phyloP scores from a whole-genome alignment of 2,329 filamentous ascomycete species.

The Penicillium sp. region DNA sequence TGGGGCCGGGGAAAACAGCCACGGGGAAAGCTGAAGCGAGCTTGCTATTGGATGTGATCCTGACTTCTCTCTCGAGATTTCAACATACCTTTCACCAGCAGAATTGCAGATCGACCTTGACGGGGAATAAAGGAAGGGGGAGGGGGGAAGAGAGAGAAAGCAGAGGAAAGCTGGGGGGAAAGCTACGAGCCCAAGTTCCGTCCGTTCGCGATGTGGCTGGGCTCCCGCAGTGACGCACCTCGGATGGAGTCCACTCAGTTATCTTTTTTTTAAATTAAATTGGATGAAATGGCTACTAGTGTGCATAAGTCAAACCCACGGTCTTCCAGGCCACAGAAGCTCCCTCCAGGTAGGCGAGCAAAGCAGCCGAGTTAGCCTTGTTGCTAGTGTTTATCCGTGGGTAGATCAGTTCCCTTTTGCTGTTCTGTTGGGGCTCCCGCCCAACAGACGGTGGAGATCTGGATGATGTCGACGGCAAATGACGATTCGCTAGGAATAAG shows the following conservation, averaged over 20 bases:
- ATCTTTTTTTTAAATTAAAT: constrained; percentile 1
- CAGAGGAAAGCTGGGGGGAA: constrained; percentile 8
- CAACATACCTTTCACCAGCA: not conserved
- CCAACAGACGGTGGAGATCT: constrained; percentile 25
- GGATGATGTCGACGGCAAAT: too few species aligned
- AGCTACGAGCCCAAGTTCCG: not conserved
- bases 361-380: not conserved
- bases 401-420: constrained; percentile 23
- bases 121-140: not conserved
- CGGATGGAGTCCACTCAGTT: constrained; percentile 19
- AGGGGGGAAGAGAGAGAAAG: constrained; percentile 10
- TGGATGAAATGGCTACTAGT: not conserved
- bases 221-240: constrained; percentile 18
- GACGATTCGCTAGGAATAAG: not conserved
- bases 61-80: not conserved
- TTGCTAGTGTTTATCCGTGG: constrained; percentile 11
- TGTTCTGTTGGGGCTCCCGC: constrained; percentile 33
- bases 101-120: not conserved
- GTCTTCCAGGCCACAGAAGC: not conserved
- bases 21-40: constrained; percentile 3
- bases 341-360: not conserved
- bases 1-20: constrained; percentile 6
- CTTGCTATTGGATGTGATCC: not conserved
- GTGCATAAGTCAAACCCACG: not conserved
- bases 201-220: constrained; percentile 20